Base-by-base conservation (phyloP, 2,329 filamentous ascomycete species). In the Tothia fuscella region DNA sequence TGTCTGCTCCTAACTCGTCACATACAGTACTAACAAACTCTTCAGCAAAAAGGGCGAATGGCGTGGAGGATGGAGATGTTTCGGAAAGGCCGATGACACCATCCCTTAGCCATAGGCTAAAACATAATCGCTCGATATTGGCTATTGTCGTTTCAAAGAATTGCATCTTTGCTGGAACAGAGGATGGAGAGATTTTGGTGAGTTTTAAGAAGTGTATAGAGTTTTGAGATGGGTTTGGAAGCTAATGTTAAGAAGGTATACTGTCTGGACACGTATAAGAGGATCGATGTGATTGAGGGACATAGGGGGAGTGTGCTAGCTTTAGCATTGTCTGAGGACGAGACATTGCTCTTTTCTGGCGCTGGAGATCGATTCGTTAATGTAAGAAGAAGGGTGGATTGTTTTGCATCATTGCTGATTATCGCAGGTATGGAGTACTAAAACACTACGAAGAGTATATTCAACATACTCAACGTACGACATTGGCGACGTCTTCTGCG, bases 401-500 rank as follows among this genome's bases (percentile, higher is more conserved):
- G 40, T 36, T 32, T 41, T 41, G 30, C 36, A 39, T 35, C 6
- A 17, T 22, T 31, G n/a, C 46, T 74, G 71, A 68, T 93, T n/a
- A n/a, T n/a, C n/a, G n/a, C n/a, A n/a, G n/a, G n/a, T n/a, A 31
- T 98, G 91, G 91, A 81, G 78, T 52, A 83, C 88, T 2, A 71
- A 67, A 32, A 80, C 77, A 5, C 78, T 94, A 58, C 74, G 72
- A 43, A 78, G 82, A 21, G 70, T 91, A 1, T 91, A 88, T 64
- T 86, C 91, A 48, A 83, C 96, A 47, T 93, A 93, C 66, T 93
- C 87, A 48, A 81, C 80, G 37, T 89, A 93, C 61, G 91, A 96
- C 52, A 83, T 94, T 30, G 91, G 91, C 46, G 91, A 98, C 63
- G 78, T 98, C 45, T 96, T 96, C 59, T 93, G 86, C 51, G 80